Percentiles rank a stretch among this genome's conserved stretches.
Conservation (phyloP, 148 eudicot genomes). For the Spergularia bocconei region DNA sequence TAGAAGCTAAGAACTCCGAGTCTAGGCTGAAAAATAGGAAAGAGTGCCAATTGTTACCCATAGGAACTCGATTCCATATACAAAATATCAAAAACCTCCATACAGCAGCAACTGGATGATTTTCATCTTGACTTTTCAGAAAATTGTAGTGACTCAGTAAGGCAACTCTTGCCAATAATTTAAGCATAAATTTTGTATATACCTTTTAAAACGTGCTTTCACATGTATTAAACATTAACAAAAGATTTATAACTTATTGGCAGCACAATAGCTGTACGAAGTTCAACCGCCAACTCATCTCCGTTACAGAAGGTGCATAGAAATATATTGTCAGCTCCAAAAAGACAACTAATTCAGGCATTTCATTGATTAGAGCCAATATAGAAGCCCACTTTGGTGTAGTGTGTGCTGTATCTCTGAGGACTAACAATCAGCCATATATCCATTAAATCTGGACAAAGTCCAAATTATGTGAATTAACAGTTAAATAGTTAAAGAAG, state of each 20-base stretch:
- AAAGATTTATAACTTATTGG: no score
- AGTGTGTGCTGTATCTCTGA: no score
- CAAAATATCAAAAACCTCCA: neutral
- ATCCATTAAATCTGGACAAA: neutral
- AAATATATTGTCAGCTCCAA: neutral
- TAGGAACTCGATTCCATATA: neutral
- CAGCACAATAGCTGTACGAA: neutral
- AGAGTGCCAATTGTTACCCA: neutral
- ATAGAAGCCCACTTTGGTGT: no score
- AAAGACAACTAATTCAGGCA: no score
- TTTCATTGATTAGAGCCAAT: no score
- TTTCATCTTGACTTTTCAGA: neutral
- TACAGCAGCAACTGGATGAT: neutral
- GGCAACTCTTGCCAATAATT: neutral
- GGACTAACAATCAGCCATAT: neutral
- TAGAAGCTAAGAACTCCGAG: constrained; percentile 95
- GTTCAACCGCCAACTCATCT: neutral
- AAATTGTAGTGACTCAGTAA: neutral
- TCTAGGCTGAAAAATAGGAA: constrained; percentile 59
- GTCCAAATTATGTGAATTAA: neutral
- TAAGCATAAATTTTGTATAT: no score
- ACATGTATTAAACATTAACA: no score
- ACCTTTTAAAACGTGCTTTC: no score
- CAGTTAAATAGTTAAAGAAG: neutral
- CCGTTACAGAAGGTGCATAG: neutral